Base-by-base conservation (phyloP, 164 flowering plant genomes). In the Umbilicus rupestris region DNA sequence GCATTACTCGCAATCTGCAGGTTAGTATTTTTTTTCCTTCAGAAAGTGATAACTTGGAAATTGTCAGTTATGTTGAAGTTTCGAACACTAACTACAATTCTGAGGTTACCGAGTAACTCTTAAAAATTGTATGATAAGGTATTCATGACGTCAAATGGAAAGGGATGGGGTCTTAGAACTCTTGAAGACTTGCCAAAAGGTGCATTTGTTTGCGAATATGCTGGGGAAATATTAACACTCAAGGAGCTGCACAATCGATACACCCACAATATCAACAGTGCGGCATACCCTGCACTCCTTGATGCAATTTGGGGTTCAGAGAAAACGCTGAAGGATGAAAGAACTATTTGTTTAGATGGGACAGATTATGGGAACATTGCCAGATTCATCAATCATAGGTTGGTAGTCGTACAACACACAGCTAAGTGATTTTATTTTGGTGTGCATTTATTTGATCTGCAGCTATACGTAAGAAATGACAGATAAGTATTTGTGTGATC, bases 141-240 rank as follows among this genome's bases (percentile, higher is more conserved):
- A 60, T 93, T 87, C 73, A 81, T 83, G 69, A 82, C 95, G 37
- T 66, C 86, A 28, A 84, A 86, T 67, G 88, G 87, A 62, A 93
- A 87, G 78, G 95, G 96, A 8, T 92, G 98, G 98, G 98, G 98
- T n/a, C 76, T 92, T 7, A 78, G 94, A 47, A 86, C 97, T 46
- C 80, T 88, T 2, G 85, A 90, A 66, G 89, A 83, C 64, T 76
- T 92, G 41, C 94, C 96, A 29, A 84, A 81, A 81, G 98, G 98
- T 28, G 74, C 96, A 15, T 92, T 92, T 81, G 87, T 92, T 2
- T 92, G 97, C 76, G 98, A 92, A 71, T 94, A 83, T 80, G 87
- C 82, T 72, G 98, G 97, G 47, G 98, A 94, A 78, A 78, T 94
- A 50, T 69, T 94, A 28, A 94, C 93, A 42, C 75, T 55, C 66